Percentiles rank a stretch among this genome's conserved stretches.
Conservation (phyloP, 371 early-diverging fungal species). For the Mucor saturninus region DNA sequence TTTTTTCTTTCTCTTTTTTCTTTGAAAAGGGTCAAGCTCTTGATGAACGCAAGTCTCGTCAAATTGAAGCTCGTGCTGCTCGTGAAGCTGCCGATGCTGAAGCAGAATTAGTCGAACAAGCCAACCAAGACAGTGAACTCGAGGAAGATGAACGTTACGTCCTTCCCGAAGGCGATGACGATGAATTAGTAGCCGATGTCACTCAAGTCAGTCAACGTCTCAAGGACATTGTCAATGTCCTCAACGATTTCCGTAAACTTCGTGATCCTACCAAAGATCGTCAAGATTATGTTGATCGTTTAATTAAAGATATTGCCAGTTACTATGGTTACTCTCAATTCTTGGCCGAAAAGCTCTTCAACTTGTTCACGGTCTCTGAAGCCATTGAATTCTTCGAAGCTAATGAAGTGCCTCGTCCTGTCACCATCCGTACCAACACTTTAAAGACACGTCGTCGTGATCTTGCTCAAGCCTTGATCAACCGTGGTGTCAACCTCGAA, state of each 20-base stretch:
- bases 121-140: slow-evolving; percentile 76
- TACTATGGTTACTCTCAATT: slow-evolving; percentile 97
- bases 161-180: slow-evolving; percentile 75
- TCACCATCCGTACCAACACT: slow-evolving; percentile 98
- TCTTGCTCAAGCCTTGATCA: slow-evolving; percentile 92
- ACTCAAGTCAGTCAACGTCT: slow-evolving; percentile 85
- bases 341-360: slow-evolving; percentile 90
- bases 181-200: slow-evolving; percentile 66
- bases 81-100: slow-evolving; percentile 64
- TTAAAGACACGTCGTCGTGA: slow-evolving; percentile 94
- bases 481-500: slow-evolving; percentile 98
- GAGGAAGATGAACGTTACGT: slow-evolving; percentile 71
- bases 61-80: slow-evolving; percentile 64
- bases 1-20: background rate
- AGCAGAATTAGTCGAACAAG: slow-evolving; percentile 76
- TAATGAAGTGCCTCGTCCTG: slow-evolving; percentile 97
- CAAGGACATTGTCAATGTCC: slow-evolving; percentile 84
- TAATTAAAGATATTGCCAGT: slow-evolving; percentile 83
- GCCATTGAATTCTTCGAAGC: slow-evolving; percentile 98
- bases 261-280: slow-evolving; percentile 79
- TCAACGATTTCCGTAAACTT: slow-evolving; percentile 86
- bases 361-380: slow-evolving; percentile 90
- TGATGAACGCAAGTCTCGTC: slow-evolving; percentile 76
- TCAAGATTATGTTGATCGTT: slow-evolving; percentile 84
- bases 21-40: slow-evolving; percentile 42